Conservation (phyloP, 2,329 filamentous ascomycete genomes). For the Podosphaera xanthii region DNA sequence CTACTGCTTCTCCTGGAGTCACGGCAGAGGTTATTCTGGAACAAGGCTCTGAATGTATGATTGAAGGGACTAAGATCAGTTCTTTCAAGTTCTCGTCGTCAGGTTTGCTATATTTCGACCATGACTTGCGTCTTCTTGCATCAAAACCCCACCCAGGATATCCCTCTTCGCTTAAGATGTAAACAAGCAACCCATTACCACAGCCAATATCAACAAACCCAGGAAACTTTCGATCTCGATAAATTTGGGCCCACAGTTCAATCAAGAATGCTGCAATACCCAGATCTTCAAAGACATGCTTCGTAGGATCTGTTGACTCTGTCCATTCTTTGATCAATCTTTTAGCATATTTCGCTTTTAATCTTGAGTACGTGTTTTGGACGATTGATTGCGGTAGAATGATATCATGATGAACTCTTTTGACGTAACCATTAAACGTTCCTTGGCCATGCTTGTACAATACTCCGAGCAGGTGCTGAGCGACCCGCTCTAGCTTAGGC, state of each 20-base stretch:
- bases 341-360: slow-evolving; percentile 62
- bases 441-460: slow-evolving; percentile 55
- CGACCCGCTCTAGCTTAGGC: slow-evolving; percentile 38
- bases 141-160: slow-evolving; percentile 83
- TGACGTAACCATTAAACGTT: slow-evolving; percentile 42
- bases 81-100: slow-evolving; percentile 27
- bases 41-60: slow-evolving; percentile 6
- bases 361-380: slow-evolving; percentile 57
- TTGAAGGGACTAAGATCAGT: slow-evolving; percentile 33
- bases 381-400: slow-evolving; percentile 54
- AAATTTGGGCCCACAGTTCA: slow-evolving; percentile 77
- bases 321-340: slow-evolving; percentile 53
- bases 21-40: neutral
- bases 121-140: slow-evolving; percentile 65
- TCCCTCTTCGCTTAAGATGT: slow-evolving; percentile 60
- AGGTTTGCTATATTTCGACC: slow-evolving; percentile 44
- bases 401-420: slow-evolving; percentile 64
- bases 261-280: slow-evolving; percentile 80
- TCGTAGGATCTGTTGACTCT: slow-evolving; percentile 66
- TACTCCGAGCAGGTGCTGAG: slow-evolving; percentile 41
- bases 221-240: slow-evolving; percentile 37
- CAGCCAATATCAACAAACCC: slow-evolving; percentile 94
- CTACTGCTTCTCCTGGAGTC: neutral
- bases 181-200: slow-evolving; percentile 75
- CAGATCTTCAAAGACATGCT: slow-evolving; percentile 90